A percentile compares a stretch with the other conserved stretches of the same genome.
phyloP scores from a whole-genome alignment of 441 rosid species.

The Adansonia grandidieri region DNA sequence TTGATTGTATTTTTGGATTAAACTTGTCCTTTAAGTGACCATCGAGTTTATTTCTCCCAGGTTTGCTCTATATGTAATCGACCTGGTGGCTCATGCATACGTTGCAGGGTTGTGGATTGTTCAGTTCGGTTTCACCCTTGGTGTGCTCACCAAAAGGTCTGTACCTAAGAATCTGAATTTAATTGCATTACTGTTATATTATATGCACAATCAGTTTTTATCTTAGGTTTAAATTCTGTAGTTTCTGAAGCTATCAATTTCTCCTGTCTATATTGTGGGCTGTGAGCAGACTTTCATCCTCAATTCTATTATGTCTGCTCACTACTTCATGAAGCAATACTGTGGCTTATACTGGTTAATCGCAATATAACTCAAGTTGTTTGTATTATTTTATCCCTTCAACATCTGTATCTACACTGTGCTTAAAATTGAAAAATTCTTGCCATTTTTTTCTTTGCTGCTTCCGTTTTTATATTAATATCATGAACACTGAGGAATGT shows the following conservation, averaged over 20 bases:
- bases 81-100: conserved; percentile 56
- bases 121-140: conserved; percentile 55
- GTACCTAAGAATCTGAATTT: conserved; percentile 10
- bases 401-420: background rate
- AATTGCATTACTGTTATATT: background rate
- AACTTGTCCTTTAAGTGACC: conserved; percentile 17
- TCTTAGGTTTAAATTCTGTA: conserved; percentile 8
- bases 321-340: background rate
- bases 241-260: conserved; percentile 3
- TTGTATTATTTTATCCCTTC: background rate
- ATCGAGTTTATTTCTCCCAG: conserved; percentile 34
- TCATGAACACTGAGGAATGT: background rate
- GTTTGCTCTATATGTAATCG: conserved; percentile 54
- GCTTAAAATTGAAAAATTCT: background rate
- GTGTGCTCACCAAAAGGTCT: conserved; percentile 64
- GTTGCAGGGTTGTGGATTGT: conserved; percentile 53
- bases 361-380: background rate
- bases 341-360: background rate
- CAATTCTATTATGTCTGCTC: background rate
- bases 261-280: conserved; percentile 8
- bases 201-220: background rate
- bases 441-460: background rate
- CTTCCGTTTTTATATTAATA: background rate
- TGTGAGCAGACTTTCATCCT: background rate
- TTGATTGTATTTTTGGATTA: conserved; percentile 3